Evolutionary conservation across 139 green algal species (phyloP), one percentile per base, ranked within the genome.

Genomic region (Nannochloris sp.): DNA sequence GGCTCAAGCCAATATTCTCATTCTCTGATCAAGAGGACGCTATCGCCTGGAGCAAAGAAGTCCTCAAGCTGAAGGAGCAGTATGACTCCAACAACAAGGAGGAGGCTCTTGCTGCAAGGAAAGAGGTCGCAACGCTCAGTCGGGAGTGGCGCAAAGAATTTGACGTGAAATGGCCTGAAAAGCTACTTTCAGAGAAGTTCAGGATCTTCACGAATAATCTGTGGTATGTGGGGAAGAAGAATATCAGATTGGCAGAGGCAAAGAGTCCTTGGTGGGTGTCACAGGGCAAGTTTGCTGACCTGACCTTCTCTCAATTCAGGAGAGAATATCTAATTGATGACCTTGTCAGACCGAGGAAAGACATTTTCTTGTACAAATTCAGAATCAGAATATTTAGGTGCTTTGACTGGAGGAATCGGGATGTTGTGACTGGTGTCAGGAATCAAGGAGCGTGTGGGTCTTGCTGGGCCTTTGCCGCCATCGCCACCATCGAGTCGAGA

Each of bases 401-500:
- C 15, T 27, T 58, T 12, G 50, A 58, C n/a, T 58, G 50, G 50
- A 37, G 21, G 50, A 58, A 58, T 31, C 5, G 7, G 50, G 21
- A 58, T 27, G 23, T 37, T 16, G 50, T 58, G n/a, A 58, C 50
- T 3, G 12, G 21, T 7, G 21, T 58, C 25, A 58, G 23, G 11
- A 58, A 40, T 18, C 50, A 58, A 58, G 21, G 50, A 21, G 29
- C 14, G 0, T 72, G 66, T 46, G 66, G 66, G 40, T 68, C 57
- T 2, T 72, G 66, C 66, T 72, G 66, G 66, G 66, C 66, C 15
- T 72, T 60, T 49, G 57, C 66, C 23, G 57, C 66, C 23, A 24
- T 29, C 16, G 57, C 27, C 6, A 57, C 66, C 6, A 25, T 72
- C 10, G 66, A 72, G 54, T 72, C 66, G 1, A 18, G 37, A 1